phyloP scores from a whole-genome alignment of 106 monocot species.

The Allium sativum region DNA sequence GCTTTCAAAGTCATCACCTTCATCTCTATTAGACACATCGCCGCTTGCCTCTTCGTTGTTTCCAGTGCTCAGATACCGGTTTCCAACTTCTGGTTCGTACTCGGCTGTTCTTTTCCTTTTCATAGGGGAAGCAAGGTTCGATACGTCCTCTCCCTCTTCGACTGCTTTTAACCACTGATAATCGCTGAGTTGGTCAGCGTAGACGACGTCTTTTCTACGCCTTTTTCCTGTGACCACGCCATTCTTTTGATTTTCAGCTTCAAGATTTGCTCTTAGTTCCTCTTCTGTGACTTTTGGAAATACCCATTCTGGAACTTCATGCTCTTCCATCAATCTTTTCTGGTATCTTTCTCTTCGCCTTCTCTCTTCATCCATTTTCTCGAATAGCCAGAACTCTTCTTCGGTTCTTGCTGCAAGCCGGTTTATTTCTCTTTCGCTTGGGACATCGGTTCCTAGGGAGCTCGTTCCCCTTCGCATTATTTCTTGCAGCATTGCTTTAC shows the following conservation, averaged over 20 bases:
- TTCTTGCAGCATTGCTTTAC: conserved; percentile 68
- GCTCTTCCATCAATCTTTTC: conserved; percentile 83
- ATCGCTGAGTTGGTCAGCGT: conserved; percentile 81
- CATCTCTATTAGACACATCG: conserved; percentile 21
- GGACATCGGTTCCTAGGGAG: conserved; percentile 82
- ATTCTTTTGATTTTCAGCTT: neutral
- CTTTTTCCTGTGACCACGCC: conserved; percentile 43
- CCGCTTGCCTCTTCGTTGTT: conserved; percentile 12
- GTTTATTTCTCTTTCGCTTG: conserved; percentile 94
- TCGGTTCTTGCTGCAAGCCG: conserved; percentile 79
- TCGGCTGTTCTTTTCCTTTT: conserved; percentile 5
- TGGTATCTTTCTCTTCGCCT: conserved; percentile 70
- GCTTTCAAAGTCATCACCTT: conserved; percentile 32
- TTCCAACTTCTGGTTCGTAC: conserved; percentile 12
- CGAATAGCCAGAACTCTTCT: conserved; percentile 90
- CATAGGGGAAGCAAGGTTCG: conserved; percentile 28
- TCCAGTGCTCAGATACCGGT: conserved; percentile 6
- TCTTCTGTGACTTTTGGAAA: conserved; percentile 29
- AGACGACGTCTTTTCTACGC: conserved; percentile 74
- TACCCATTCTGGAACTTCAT: conserved; percentile 94
- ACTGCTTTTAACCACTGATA: conserved; percentile 82
- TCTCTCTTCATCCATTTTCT: conserved; percentile 95
- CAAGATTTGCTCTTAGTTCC: conserved; percentile 16
- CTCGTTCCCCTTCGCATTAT: conserved; percentile 81
- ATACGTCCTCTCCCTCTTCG: conserved; percentile 66